Evolutionary conservation across 2,329 filamentous ascomycete species (phyloP).

Genomic region (Seiridium cupressi): DNA sequence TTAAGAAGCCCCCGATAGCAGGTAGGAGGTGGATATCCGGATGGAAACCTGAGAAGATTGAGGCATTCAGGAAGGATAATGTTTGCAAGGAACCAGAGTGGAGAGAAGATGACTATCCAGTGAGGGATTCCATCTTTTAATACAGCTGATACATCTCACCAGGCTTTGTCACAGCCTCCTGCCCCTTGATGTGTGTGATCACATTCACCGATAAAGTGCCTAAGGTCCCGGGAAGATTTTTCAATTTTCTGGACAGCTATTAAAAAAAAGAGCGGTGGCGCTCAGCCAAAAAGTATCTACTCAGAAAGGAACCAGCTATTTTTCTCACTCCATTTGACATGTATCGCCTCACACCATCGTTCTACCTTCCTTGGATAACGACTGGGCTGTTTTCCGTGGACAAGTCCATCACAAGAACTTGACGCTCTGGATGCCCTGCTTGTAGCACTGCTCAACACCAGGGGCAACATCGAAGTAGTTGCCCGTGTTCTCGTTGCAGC

Average conservation of each 20-base stretch:
- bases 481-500: conserved; percentile 1
- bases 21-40: neutral
- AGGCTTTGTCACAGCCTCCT: too few species aligned
- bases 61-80: neutral
- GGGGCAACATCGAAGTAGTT: conserved; percentile 7
- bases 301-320: neutral
- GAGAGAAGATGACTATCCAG: neutral
- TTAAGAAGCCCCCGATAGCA: neutral
- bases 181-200: too few species aligned
- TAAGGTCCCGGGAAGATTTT: neutral
- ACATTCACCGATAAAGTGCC: neutral
- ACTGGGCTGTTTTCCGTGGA: neutral
- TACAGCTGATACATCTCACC: too few species aligned
- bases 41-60: neutral
- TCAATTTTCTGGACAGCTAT: neutral
- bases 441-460: conserved; percentile 1
- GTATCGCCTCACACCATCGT: too few species aligned
- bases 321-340: neutral
- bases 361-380: neutral
- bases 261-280: neutral
- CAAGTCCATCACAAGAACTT: conserved; percentile 2
- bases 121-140: neutral
- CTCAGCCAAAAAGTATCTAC: neutral
- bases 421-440: neutral
- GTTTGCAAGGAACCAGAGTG: neutral